phyloP scores from a whole-genome alignment of 2,329 filamentous ascomycete species.

The Penicillium sp. region DNA sequence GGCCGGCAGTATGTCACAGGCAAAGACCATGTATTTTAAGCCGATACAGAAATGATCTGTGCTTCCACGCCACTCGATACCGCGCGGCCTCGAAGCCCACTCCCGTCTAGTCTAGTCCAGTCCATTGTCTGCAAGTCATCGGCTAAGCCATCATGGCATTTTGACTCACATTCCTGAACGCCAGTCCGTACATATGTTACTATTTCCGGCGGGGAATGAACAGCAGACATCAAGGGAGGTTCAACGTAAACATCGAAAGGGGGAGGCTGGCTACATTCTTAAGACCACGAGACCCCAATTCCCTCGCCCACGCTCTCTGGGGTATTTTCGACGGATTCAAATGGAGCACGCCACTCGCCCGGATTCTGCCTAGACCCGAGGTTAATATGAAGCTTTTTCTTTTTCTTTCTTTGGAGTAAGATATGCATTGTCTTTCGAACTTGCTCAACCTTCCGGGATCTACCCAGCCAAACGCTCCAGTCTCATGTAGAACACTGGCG shows the following conservation, averaged over 20 bases:
- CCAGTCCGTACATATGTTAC: neutral
- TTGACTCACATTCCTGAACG: neutral
- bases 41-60: neutral
- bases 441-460: neutral
- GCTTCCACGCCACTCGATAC: constrained; percentile 17
- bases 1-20: neutral
- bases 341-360: neutral
- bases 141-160: neutral
- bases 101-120: neutral
- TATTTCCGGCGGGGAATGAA: neutral
- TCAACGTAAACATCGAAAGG: neutral
- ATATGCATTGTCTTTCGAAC: neutral
- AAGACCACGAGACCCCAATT: neutral
- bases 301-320: neutral
- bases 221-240: neutral
- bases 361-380: neutral
- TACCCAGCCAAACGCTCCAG: neutral
- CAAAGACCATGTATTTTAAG: neutral
- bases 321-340: neutral
- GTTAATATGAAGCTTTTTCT: neutral
- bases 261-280: neutral
- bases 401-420: too few species aligned
- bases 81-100: constrained; percentile 5
- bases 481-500: neutral
- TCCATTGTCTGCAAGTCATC: neutral